Conservation (phyloP, 495 filamentous ascomycete species). For the Tuber umbilicatum region DNA sequence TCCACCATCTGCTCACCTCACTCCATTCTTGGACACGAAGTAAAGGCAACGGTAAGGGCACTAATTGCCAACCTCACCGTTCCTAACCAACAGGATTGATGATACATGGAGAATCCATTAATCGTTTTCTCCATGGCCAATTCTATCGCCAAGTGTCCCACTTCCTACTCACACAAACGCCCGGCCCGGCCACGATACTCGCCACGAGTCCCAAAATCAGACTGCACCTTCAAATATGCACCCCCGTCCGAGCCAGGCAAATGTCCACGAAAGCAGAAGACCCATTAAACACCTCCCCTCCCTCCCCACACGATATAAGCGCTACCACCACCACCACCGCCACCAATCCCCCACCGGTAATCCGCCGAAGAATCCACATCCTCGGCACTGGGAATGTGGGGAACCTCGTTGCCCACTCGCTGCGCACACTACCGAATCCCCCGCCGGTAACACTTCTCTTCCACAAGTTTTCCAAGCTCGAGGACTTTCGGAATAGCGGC, state of each 20-base stretch:
- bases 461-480: constrained; percentile 43
- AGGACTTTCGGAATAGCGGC: constrained; percentile 43
- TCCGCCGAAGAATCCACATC: constrained; percentile 46
- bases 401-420: constrained; percentile 49
- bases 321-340: constrained; percentile 5
- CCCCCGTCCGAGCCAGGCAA: not conserved
- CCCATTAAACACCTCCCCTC: not conserved
- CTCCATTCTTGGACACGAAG: not conserved
- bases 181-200: not conserved
- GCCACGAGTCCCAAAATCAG: not conserved
- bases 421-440: constrained; percentile 42
- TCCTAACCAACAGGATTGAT: not conserved
- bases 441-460: constrained; percentile 49
- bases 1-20: not conserved
- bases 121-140: constrained; percentile 1
- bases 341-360: constrained; percentile 4
- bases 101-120: not conserved
- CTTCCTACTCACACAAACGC: not conserved
- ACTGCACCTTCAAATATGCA: not conserved
- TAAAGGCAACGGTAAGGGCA: not conserved
- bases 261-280: not conserved
- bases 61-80: not conserved
- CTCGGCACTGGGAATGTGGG: constrained; percentile 56
- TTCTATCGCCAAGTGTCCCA: not conserved
- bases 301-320: not conserved